Evolutionary conservation across 768 basidiomycete genomes (phyloP).

Genomic region (Russula foetens): DNA sequence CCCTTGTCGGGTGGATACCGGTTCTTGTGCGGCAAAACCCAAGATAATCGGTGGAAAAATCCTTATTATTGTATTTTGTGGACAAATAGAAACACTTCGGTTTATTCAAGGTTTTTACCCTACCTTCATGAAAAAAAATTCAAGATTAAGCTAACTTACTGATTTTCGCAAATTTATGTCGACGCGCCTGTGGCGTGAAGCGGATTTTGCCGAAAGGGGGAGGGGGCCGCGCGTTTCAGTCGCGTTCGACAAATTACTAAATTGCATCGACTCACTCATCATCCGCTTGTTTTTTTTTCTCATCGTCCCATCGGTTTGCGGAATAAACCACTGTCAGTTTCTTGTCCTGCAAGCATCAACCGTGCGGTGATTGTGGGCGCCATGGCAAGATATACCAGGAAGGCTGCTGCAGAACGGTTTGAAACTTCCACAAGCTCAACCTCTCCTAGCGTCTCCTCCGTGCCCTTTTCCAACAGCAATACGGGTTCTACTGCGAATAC

Average conservation of each 20-base stretch:
- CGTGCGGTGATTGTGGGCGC: neutral
- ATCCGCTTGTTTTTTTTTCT: neutral
- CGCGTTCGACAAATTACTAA: neutral
- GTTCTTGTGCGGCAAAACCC: no score
- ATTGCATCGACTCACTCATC: neutral
- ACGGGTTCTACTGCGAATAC: constrained; percentile 3
- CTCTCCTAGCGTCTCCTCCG: constrained; percentile 7
- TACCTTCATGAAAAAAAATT: no score
- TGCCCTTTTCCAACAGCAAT: constrained; percentile 17
- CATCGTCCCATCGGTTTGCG: neutral
- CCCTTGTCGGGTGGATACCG: neutral
- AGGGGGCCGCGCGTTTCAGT: neutral
- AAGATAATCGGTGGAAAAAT: no score
- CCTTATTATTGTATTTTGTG: no score
- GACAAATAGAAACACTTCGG: no score
- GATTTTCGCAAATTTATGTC: no score
- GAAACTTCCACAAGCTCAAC: constrained; percentile 12
- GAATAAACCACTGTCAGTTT: constrained; percentile 10
- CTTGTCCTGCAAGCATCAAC: neutral
- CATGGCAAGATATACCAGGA: constrained; percentile 2
- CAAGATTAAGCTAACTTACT: no score
- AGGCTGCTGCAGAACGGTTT: neutral
- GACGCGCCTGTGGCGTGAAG: constrained; percentile 13
- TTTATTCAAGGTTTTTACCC: no score
- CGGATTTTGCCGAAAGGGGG: constrained; percentile 1